Evolutionary conservation across 2,329 filamentous ascomycete genomes (phyloP).

Genomic region (Remersonia thermophila): DNA sequence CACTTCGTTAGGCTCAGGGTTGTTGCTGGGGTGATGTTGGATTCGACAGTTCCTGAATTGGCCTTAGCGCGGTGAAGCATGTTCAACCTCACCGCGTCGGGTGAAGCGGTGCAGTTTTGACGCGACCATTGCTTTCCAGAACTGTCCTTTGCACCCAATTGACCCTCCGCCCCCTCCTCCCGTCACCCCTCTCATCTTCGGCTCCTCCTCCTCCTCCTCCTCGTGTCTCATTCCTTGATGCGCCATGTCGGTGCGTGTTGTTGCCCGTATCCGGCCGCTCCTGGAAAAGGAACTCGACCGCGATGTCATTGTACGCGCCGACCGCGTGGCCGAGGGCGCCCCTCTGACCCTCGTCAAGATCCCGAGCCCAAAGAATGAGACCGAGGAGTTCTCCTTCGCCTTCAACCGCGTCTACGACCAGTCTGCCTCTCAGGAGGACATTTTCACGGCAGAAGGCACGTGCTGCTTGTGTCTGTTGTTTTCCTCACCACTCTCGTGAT

Average conservation of each 20-base stretch:
- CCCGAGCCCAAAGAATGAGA: slow-evolving; percentile 84
- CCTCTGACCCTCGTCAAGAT: slow-evolving; percentile 67
- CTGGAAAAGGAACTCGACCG: slow-evolving; percentile 75
- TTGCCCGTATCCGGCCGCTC: slow-evolving; percentile 80
- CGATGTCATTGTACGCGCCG: slow-evolving; percentile 70
- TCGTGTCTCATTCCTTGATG: slow-evolving; percentile 8
- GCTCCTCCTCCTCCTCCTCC: slow-evolving; percentile 2
- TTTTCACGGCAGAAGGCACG: slow-evolving; percentile 81
- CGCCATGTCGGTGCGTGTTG: slow-evolving; percentile 62
- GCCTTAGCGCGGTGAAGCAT: slow-evolving; percentile 1
- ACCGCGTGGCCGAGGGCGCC: slow-evolving; percentile 47
- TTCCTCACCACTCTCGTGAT: too few relatives aligned
- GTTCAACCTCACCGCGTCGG: neutral
- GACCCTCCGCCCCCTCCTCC: neutral
- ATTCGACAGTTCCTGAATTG: too few relatives aligned
- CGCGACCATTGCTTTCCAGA: too few relatives aligned
- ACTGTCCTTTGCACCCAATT: too few relatives aligned
- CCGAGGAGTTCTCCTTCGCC: slow-evolving; percentile 83
- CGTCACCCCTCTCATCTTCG: neutral
- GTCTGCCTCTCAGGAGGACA: slow-evolving; percentile 64
- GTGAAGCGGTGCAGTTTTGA: too few relatives aligned
- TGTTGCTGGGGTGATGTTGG: neutral
- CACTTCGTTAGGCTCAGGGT: neutral
- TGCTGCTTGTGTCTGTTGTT: too few relatives aligned
- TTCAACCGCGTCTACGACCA: slow-evolving; percentile 90